These are phyloP conservation scores for Artemisia argyi DNA, from an alignment of 129 eudicot genomes.

Conservation along the genomic window DNA sequence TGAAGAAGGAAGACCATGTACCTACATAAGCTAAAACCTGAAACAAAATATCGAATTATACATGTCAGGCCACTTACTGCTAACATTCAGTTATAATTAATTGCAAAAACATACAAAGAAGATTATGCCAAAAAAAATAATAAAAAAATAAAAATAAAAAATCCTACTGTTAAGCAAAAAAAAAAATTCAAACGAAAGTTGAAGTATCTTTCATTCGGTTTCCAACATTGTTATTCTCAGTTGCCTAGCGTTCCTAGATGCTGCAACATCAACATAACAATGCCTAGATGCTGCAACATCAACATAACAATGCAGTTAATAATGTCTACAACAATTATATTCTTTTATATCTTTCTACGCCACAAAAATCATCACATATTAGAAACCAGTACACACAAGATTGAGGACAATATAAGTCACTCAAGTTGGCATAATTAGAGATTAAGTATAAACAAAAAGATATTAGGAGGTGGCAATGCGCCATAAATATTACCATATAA, in stretches of 20 bases:
- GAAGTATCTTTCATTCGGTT: slow-evolving; percentile 20
- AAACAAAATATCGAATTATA: too few species aligned
- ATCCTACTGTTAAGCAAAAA: slow-evolving; percentile 27
- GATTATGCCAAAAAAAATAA: too few species aligned
- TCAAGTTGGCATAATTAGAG: slow-evolving; percentile 5
- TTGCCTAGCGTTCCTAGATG: slow-evolving; percentile 93
- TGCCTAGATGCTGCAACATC: too few species aligned
- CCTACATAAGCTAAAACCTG: too few species aligned
- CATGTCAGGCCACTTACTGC: too few species aligned
- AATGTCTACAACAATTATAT: neutral
- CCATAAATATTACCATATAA: slow-evolving; percentile 65
- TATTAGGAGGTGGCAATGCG: neutral
- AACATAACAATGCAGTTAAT: slow-evolving; percentile 6
- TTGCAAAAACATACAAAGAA: neutral
- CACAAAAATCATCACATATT: neutral
- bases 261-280: too few species aligned
- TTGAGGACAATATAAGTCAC: neutral
- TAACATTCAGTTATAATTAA: neutral
- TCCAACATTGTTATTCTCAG: slow-evolving; percentile 56
- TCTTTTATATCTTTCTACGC: neutral
- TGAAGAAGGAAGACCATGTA: too few species aligned
- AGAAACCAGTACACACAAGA: neutral
- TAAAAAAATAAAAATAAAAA: too few species aligned
- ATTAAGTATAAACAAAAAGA: neutral
- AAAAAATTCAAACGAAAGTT: slow-evolving; percentile 18